These are phyloP conservation scores for Gigaspora rosea DNA, from an alignment of 192 early-diverging fungal genomes.

Conservation along the genomic window DNA sequence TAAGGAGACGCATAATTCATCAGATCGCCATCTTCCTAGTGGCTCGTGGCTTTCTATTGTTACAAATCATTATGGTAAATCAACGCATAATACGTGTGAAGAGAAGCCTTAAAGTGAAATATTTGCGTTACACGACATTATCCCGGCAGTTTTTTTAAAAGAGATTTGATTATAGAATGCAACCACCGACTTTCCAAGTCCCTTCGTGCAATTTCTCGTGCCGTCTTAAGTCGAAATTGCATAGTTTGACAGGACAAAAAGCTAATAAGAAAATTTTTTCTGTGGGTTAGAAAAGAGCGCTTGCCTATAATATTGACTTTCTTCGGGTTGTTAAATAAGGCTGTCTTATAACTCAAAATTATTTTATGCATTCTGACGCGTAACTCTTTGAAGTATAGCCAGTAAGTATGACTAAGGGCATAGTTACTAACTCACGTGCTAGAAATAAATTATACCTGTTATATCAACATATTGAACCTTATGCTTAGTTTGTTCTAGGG, in stretches of 20 bases:
- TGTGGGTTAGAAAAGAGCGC: neutral
- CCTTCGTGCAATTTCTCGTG: conserved; percentile 13
- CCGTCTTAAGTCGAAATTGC: neutral
- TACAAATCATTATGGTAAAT: no score
- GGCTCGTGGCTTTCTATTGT: no score
- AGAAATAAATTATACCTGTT: neutral
- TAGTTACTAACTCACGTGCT: neutral
- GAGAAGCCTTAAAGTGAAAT: no score
- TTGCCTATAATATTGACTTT: neutral
- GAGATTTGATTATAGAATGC: neutral
- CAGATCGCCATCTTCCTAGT: no score
- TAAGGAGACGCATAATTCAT: no score
- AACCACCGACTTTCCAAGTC: neutral
- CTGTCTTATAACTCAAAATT: neutral
- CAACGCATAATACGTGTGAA: no score
- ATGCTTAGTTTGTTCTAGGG: neutral
- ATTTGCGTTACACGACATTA: conserved; percentile 13
- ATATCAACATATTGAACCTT: neutral
- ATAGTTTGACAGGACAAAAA: neutral
- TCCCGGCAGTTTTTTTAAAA: conserved; percentile 16
- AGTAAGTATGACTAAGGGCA: neutral
- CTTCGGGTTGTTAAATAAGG: neutral
- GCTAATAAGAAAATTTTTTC: neutral
- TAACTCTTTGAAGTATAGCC: conserved; percentile 9
- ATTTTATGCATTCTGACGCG: conserved; percentile 2